Evolutionary conservation across 805 yeast genomes (phyloP), one percentile per base, ranked within the genome.

Genomic region (Pichia californica): DNA sequence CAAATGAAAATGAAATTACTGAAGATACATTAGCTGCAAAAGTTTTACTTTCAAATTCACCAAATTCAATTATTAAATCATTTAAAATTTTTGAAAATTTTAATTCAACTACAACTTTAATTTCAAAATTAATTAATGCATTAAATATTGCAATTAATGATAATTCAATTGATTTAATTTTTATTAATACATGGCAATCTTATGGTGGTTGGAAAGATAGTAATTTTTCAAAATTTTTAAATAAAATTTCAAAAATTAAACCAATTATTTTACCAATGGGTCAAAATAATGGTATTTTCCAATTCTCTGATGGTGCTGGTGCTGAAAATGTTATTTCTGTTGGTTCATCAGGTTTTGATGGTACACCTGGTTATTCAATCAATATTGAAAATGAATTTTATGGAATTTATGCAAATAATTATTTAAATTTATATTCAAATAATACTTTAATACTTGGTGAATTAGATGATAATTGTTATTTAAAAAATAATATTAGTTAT

Each of bases 241-340:
- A 43, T 15, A 28, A 38, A 7, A 18, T 25, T 15, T 31, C 31
- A 20, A 13, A 15, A 13, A 13, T 16, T 16, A 43, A 43, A 28
- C 46, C 46, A 20, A 28, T 43, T 33, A 32, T 43, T 16, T 8
- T 43, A 25, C 46, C 46, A 27, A 43, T 43, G 36, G 46, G 46
- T 18, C 25, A 38, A 15, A 20, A 11, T n/a, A 33, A 28, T 16
- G 46, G 46, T n/a, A 7, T 43, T 10, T 43, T 43, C 28, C 46
- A 43, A 33, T 25, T 43, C 23, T 38, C 43, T 11, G 46, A 43
- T 43, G 46, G 46, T 32, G 42, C 46, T 5, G 39, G 35, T 26
- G 42, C 46, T 21, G 19, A 18, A 7, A 38, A 38, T 13, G 43
- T 38, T 18, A 38, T 43, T 31, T 13, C 46, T 16, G 46, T 43